Conservation (phyloP, 441 rosid genomes). For the Eutrema salsugineum region DNA sequence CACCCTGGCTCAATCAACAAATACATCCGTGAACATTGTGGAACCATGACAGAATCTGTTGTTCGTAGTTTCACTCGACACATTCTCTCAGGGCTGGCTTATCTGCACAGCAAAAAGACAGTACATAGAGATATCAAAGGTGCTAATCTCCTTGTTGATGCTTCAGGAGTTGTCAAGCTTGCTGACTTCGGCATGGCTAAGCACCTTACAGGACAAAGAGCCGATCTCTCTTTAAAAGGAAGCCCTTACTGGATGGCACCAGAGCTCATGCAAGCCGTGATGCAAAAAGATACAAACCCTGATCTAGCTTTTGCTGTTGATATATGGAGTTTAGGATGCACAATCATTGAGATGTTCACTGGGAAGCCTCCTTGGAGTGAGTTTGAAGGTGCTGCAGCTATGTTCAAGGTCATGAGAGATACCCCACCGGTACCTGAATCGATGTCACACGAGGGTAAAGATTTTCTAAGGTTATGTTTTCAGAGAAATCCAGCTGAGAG, state of each 20-base stretch:
- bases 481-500: conserved; percentile 86
- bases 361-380: conserved; percentile 99
- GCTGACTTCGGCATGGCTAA: conserved; percentile 99
- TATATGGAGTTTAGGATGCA: conserved; percentile 98
- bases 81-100: conserved; percentile 84
- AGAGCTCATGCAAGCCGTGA: conserved; percentile 94
- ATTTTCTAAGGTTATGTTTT: conserved; percentile 72
- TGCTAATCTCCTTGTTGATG: conserved; percentile 94
- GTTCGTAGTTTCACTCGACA: conserved; percentile 93
- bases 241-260: conserved; percentile 99
- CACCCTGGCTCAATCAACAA: conserved; percentile 98
- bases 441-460: conserved; percentile 81
- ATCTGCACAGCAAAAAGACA: conserved; percentile 82
- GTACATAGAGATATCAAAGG: conserved; percentile 98
- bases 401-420: conserved; percentile 89
- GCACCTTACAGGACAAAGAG: conserved; percentile 83
- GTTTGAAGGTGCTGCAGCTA: conserved; percentile 96
- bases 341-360: conserved; percentile 89
- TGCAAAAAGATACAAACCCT: conserved; percentile 74
- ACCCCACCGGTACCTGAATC: conserved; percentile 75
- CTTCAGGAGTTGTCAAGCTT: conserved; percentile 92
- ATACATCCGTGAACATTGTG: conserved; percentile 81
- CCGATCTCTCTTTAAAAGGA: conserved; percentile 89
- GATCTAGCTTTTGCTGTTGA: conserved; percentile 91
- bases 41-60: conserved; percentile 88